Evolutionary conservation across 2,329 filamentous ascomycete genomes (phyloP), one percentile per base, ranked within the genome.

Genomic region (Aphanocladium album): DNA sequence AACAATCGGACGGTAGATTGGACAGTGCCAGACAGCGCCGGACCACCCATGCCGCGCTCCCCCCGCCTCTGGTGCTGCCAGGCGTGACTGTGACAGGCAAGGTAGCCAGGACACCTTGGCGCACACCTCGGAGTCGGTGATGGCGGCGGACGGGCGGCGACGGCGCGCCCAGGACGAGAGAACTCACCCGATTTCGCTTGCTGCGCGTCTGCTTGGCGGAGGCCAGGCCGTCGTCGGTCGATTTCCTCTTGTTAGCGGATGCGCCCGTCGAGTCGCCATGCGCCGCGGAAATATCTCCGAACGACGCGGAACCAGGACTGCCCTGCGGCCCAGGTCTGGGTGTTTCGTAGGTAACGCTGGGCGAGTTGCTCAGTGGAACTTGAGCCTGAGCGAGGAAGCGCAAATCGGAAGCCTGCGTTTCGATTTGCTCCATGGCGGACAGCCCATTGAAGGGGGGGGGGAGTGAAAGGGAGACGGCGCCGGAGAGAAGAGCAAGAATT

Each of bases 131-230:
- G 30, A 49, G 45, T 12, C 23, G 43, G 25, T 43, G 54, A 21
- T 49, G 43, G 37, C 33, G 49, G 14, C 9, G 33, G 57, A 8
- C 21, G 17, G 7, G 46, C 33, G 33, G 19, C 11, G 43, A 30
- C 25, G 35, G 35, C 21, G 57, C 37, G 52, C 39, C 49, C 49
- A 51, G 50, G 39, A 54, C 25, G 54, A 59, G 46, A 45, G 52
- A 50, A 79, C 79, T 73, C 66, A 83, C 81, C 69, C 83, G 74
- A 65, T 86, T 86, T 62, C 83, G 79, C 70, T 86, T 86, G 70
- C 81, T 85, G 66, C 83, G 74, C 71, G 83, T 83, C 73, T 82
- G 80, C 70, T 80, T 83, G 19, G 71, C 67, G 16, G 65, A 62
- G 19, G 64, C 65, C 16, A 65, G 66, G 0, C 73, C 77, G 43